Evolutionary conservation across 805 yeast species (phyloP).

Genomic region (Yamadazyma nakazawae): DNA sequence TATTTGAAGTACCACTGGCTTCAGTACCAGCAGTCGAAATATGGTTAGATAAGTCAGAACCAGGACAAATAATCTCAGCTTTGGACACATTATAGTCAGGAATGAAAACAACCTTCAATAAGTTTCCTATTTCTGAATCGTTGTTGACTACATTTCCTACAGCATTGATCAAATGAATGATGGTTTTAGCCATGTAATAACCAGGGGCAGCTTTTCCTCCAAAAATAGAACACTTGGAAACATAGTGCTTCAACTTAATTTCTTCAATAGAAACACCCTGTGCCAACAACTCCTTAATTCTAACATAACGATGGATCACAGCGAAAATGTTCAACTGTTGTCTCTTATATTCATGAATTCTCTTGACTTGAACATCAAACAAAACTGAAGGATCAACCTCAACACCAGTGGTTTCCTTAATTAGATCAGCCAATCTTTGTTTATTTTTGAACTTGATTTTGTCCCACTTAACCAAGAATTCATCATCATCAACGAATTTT

Average conservation of each 20-base stretch:
- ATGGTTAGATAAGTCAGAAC: constrained; percentile 87
- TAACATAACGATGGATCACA: constrained; percentile 76
- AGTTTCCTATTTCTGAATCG: constrained; percentile 69
- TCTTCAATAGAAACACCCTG: constrained; percentile 41
- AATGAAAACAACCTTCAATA: constrained; percentile 80
- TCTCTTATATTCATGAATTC: constrained; percentile 94
- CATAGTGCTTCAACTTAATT: constrained; percentile 57
- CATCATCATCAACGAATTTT: constrained; percentile 60
- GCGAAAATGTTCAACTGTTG: constrained; percentile 93
- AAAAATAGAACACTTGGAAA: constrained; percentile 75
- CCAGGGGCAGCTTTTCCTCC: constrained; percentile 99
- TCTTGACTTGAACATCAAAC: constrained; percentile 89
- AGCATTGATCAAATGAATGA: constrained; percentile 78
- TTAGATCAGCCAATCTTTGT: constrained; percentile 58
- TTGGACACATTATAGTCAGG: constrained; percentile 94
- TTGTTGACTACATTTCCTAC: constrained; percentile 79
- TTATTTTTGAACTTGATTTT: constrained; percentile 69
- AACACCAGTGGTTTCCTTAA: constrained; percentile 61
- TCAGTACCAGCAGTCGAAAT: constrained; percentile 97
- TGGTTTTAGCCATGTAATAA: constrained; percentile 88
- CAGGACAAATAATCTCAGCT: constrained; percentile 88
- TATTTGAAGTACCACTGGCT: constrained; percentile 93
- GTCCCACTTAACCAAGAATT: constrained; percentile 69
- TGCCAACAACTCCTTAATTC: constrained; percentile 63
- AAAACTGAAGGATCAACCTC: constrained; percentile 69